Base-by-base conservation (phyloP, 306 rosid genomes). In the Quillaja saponaria region DNA sequence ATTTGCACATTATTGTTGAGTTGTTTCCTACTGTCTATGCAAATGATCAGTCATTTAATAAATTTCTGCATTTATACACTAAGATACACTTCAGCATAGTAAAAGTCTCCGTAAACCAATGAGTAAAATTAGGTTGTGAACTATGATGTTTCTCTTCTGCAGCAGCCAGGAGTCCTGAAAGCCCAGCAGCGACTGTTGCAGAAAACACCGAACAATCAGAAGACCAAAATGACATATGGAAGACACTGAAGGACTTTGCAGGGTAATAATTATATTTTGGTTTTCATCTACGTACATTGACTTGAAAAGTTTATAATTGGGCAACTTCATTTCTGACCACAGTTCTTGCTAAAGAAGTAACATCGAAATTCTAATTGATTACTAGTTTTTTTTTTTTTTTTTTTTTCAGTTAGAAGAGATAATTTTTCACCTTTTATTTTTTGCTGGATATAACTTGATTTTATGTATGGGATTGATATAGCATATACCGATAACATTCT, bases 201-300 rank as follows among this genome's bases (percentile, higher is more conserved):
- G 80, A 86, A 60, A 69, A 71, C 81, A 48, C 75, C 1, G 85
- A 76, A 44, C 79, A 76, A 63, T 61, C 71, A 55, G 90, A 56
- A 67, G 95, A 83, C 47, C 71, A 81, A 47, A 70, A 73, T 38
- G 95, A 86, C 71, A 13, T 76, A 47, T 88, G 88, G 96, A 77
- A 76, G 68, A 71, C 76, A 66, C 55, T 92, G 63, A 85, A 81
- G 80, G 90, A 78, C 66, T 49, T 83, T 35, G 95, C 95, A 6
- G 95, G 96, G 94, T 92, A 92, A 66, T 41, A 10, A 52, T 47
- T 34, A 12, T 25, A 25, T 28, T 33, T 13, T 58, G 1, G 45
- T n/a, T 48, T 49, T 28, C 51, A 48, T 49, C 40, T 9, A 51
- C 51, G 21, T 38, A 16, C 38, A 28, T 34, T 28, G 59, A 44